Evolutionary conservation across 352 stramenopile genomes (phyloP), one percentile per base, ranked within the genome.

Genomic region (Phytophthora syringae): DNA sequence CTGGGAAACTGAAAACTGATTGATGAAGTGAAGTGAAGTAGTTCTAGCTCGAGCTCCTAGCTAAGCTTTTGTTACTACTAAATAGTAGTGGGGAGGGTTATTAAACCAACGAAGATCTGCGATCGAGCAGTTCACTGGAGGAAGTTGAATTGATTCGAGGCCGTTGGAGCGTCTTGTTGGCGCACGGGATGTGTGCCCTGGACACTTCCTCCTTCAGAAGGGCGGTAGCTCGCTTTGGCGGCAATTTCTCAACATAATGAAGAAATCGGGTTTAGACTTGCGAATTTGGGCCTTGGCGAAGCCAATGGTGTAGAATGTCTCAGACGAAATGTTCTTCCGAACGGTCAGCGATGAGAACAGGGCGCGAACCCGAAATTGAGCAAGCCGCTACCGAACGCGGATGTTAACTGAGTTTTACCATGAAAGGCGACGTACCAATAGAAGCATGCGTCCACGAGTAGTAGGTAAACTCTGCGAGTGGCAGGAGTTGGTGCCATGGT

Each of bases 201-300:
- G n/a, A n/a, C n/a, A 36, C 30, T 61, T 52, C 53, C 34, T 53
- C 42, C 44, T n/a, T 32, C 53, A 63, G 54, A 32, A 39, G 44
- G 0, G 43, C 43, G 5, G 32, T 63, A 54, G 43, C 44, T 2
- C 44, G 18, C 0, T 43, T 40, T 32, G 15, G 27, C 30, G 44
- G 54, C 24, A 63, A 13, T 0, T 6, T 49, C n/a, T 63, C 43
- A n/a, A 54, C n/a, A 28, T 54, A 55, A 1, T n/a, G 44, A 32
- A 21, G 21, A 54, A 63, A 15, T 2, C 48, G 22, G 7, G 7
- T 32, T 1, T 20, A 2, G 1, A 47, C 54, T 40, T 63, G 30
- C 0, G n/a, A n/a, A n/a, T n/a, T n/a, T n/a, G n/a, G n/a, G n/a
- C n/a, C n/a, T n/a, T 15, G 16, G 20, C 11, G 40, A 5, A 5